These are phyloP conservation scores for Suillus occidentalis DNA, from an alignment of 768 basidiomycete genomes.

Conservation along the genomic window DNA sequence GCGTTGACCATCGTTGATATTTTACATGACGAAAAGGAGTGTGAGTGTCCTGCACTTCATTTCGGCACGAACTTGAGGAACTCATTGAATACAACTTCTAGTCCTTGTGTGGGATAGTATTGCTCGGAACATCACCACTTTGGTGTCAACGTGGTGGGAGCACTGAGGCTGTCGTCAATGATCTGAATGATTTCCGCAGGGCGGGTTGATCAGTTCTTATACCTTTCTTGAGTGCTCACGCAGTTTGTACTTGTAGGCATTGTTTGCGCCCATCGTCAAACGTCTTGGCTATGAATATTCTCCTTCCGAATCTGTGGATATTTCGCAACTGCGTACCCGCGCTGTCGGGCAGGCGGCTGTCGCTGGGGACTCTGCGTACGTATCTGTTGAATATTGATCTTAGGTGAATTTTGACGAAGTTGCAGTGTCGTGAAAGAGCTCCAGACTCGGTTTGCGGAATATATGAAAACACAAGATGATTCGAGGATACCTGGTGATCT, in stretches of 20 bases:
- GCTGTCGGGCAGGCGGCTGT: constrained; percentile 61
- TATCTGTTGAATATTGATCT: neutral
- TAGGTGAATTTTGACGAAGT: neutral
- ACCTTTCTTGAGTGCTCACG: neutral
- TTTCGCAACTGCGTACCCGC: constrained; percentile 68
- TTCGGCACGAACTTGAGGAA: constrained; percentile 1
- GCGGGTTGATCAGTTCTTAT: constrained; percentile 38
- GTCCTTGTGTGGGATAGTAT: constrained; percentile 85
- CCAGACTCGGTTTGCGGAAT: constrained; percentile 65
- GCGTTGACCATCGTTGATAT: constrained; percentile 71
- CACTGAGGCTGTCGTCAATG: constrained; percentile 50
- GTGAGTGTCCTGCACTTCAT: constrained; percentile 39
- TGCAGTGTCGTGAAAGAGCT: constrained; percentile 75
- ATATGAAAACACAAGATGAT: constrained; percentile 70
- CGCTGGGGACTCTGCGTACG: constrained; percentile 43
- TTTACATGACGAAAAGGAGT: constrained; percentile 74
- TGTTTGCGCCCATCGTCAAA: constrained; percentile 76
- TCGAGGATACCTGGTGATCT: constrained; percentile 82
- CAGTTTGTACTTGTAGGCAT: constrained; percentile 37
- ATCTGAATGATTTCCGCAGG: constrained; percentile 59
- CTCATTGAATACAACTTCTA: constrained; percentile 29
- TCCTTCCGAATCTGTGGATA: constrained; percentile 64
- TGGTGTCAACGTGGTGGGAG: constrained; percentile 85
- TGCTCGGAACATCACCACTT: constrained; percentile 47
- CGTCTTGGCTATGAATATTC: constrained; percentile 77